Evolutionary conservation across 1,284 basidiomycete genomes (phyloP).

Genomic region (Melampsora larici-populina): DNA sequence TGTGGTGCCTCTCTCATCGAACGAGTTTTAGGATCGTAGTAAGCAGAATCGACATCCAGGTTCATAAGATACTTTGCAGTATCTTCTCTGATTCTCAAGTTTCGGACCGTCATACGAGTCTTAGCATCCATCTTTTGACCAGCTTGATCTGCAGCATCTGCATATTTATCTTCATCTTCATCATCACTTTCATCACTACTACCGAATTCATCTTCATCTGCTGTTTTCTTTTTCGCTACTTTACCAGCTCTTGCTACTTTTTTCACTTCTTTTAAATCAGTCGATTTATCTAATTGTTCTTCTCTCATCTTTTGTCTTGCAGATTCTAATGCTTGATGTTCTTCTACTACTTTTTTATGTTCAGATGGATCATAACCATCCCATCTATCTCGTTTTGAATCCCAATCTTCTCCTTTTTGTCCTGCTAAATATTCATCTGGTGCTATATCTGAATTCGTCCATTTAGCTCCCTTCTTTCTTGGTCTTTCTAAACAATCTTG

Average conservation of each 20-base stretch:
- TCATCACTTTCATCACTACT: constrained; percentile 72
- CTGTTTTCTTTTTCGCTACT: constrained; percentile 57
- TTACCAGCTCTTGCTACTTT: constrained; percentile 77
- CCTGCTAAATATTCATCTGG: constrained; percentile 80
- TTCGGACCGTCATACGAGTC: constrained; percentile 95
- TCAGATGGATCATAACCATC: constrained; percentile 91
- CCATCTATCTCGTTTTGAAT: constrained; percentile 95
- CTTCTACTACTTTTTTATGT: constrained; percentile 82
- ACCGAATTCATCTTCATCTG: constrained; percentile 82
- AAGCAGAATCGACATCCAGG: constrained; percentile 87
- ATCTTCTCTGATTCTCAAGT: constrained; percentile 97
- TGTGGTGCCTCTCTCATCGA: constrained; percentile 97
- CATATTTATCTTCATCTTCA: constrained; percentile 92
- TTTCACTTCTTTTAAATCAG: constrained; percentile 66
- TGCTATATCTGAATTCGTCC: constrained; percentile 81
- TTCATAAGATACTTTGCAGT: constrained; percentile 99
- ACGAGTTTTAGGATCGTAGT: constrained; percentile 99
- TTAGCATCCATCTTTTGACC: constrained; percentile 97
- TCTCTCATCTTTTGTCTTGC: constrained; percentile 84
- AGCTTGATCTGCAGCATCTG: constrained; percentile 92
- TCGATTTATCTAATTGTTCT: constrained; percentile 94
- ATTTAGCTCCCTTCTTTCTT: constrained; percentile 92
- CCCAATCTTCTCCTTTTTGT: constrained; percentile 65
- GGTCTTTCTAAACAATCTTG: constrained; percentile 93
- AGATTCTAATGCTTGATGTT: constrained; percentile 88